Conservation (phyloP, 495 filamentous ascomycete genomes). For the Podospora tetraspora region DNA sequence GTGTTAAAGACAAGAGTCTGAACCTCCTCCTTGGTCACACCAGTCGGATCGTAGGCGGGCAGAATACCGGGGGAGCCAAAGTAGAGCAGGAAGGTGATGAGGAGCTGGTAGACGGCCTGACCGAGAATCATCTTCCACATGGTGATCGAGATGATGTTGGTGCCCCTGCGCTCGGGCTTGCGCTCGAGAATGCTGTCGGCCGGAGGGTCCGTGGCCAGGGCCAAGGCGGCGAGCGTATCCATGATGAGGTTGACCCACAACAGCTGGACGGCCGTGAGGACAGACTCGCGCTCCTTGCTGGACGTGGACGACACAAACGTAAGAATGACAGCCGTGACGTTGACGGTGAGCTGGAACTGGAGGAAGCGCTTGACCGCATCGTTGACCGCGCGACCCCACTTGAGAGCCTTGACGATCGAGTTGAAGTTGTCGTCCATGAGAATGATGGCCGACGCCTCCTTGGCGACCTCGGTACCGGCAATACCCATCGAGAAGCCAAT, state of each 20-base stretch:
- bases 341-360: constrained; percentile 90
- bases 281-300: constrained; percentile 57
- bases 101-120: constrained; percentile 76
- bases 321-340: constrained; percentile 77
- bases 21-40: constrained; percentile 45
- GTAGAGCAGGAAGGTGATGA: constrained; percentile 71
- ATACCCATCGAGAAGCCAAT: constrained; percentile 94
- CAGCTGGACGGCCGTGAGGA: constrained; percentile 79
- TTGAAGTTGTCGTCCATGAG: constrained; percentile 87
- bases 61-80: constrained; percentile 63
- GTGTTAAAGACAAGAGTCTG: constrained; percentile 84
- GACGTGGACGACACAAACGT: constrained; percentile 82
- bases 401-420: constrained; percentile 82
- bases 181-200: constrained; percentile 72
- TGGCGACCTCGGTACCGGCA: constrained; percentile 86
- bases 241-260: constrained; percentile 93
- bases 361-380: constrained; percentile 87
- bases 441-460: constrained; percentile 88
- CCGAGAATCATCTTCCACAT: constrained; percentile 98
- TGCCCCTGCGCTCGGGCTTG: constrained; percentile 74
- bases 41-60: constrained; percentile 35
- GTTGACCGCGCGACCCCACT: constrained; percentile 88
- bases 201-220: constrained; percentile 79
- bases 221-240: constrained; percentile 85
- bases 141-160: constrained; percentile 70